Evolutionary conservation across 2,329 filamentous ascomycete genomes (phyloP), one percentile per base, ranked within the genome.

Genomic region (Coniochaeta ligniaria): DNA sequence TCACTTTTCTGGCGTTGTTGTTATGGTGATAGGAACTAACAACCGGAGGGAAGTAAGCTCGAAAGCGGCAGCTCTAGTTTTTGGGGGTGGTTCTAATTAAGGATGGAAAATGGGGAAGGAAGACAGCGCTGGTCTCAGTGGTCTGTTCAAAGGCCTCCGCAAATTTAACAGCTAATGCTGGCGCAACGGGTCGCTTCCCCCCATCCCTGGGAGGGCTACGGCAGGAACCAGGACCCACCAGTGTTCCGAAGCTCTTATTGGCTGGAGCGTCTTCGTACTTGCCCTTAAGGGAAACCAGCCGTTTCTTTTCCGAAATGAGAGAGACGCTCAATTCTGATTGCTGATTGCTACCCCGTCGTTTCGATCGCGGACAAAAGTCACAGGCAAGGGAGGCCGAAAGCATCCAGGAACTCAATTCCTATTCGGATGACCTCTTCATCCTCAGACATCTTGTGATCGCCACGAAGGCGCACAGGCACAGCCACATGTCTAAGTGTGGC

Each of bases 121-220:
- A 57, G 6, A 28, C 60, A 57, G 52, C 60, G 35, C 43, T 47
- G 22, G 63, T 62, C 66, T 66, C 65, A 31, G 63, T 63, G 47
- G 47, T 31, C 47, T 17, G n/a, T 12, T 14, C 2, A 22, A 22
- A 9, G 6, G 47, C 6, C 26, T 24, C 47, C 47, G 47, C 47
- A 52, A 69, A 68, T 68, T 66, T 67, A 69, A 67, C 68, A 67
- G 61, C 67, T 63, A 66, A 67, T 68, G 65, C 67, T 63, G 41
- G 57, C 41, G 33, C 54, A 36, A 35, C 54, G 54, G 54, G 31
- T 35, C 31, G 54, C 31, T 38, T 26, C 16, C 26, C n/a, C 31
- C 11, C 54, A 56, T 56, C 54, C 35, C 54, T 56, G 28, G 54
- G n/a, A n/a, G n/a, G n/a, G 54, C 26, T 55, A 31, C 26, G 54